phyloP scores from a whole-genome alignment of 768 basidiomycete species.

The Stropharia rugosoannulata region DNA sequence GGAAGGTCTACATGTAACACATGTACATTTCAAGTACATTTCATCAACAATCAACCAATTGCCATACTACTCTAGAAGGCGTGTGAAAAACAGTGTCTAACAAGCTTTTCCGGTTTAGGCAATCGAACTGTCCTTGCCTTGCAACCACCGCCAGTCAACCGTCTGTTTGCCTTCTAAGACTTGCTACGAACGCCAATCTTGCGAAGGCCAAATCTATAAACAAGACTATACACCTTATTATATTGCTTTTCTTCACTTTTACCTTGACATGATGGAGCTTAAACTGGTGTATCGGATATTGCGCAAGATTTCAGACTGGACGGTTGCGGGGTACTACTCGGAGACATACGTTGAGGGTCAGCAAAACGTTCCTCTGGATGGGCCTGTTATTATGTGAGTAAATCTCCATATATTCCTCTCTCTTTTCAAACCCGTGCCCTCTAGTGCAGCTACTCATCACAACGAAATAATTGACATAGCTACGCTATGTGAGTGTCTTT shows the following conservation, averaged over 20 bases:
- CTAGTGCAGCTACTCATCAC: constrained; percentile 59
- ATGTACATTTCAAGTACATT: too few species aligned
- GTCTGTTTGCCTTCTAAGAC: too few species aligned
- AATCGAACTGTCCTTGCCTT: too few species aligned
- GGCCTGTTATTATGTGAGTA: constrained; percentile 59
- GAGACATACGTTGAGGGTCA: constrained; percentile 56
- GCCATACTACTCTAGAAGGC: too few species aligned
- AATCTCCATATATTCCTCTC: background rate
- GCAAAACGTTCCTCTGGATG: constrained; percentile 55
- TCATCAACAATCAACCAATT: too few species aligned
- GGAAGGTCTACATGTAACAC: too few species aligned
- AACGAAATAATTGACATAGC: constrained; percentile 70
- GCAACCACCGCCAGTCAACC: too few species aligned
- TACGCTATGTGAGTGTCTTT: constrained; percentile 33
- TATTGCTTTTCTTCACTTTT: background rate
- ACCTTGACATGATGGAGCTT: constrained; percentile 26
- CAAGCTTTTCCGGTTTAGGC: too few species aligned
- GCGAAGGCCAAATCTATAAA: too few species aligned
- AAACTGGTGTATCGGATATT: constrained; percentile 59
- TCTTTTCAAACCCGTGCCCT: background rate
- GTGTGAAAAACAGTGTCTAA: too few species aligned
- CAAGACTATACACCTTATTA: background rate
- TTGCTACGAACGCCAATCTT: too few species aligned
- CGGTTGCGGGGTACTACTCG: constrained; percentile 58
- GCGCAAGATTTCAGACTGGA: constrained; percentile 61